Conservation (phyloP, 768 basidiomycete species). For the Nevesoporus exiguus region DNA sequence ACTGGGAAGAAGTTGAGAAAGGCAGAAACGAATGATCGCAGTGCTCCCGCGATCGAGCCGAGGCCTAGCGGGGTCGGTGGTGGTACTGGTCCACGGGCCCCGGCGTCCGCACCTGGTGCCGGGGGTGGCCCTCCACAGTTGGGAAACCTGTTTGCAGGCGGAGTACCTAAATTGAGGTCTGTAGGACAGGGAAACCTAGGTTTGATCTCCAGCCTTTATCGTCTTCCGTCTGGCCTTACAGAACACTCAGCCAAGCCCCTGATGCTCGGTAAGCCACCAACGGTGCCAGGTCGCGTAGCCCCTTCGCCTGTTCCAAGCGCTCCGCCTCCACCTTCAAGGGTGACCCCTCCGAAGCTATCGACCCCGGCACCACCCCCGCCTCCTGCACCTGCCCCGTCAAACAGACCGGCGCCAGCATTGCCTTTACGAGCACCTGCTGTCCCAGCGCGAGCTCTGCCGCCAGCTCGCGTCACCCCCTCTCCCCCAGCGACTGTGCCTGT, state of each 20-base stretch:
- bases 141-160: conserved; percentile 84
- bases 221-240: conserved; percentile 5
- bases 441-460: conserved; percentile 44
- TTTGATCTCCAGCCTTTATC: conserved; percentile 30
- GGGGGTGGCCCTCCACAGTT: conserved; percentile 71
- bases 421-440: conserved; percentile 42
- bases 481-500: conserved; percentile 20
- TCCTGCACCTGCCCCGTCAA: conserved; percentile 31
- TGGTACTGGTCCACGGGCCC: conserved; percentile 29
- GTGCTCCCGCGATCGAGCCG: conserved; percentile 57
- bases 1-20: conserved; percentile 81
- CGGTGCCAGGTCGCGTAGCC: conserved; percentile 51
- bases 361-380: conserved; percentile 34
- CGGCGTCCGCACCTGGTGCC: conserved; percentile 16
- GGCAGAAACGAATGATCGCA: conserved; percentile 77
- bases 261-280: conserved; percentile 62
- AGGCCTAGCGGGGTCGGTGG: conserved; percentile 44
- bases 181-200: conserved; percentile 60
- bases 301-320: conserved; percentile 28
- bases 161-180: conserved; percentile 87
- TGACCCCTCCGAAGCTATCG: conserved; percentile 28
- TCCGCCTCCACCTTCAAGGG: conserved; percentile 30
- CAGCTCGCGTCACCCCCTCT: conserved; percentile 33
- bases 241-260: conserved; percentile 52
- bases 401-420: conserved; percentile 34